These are phyloP conservation scores for Aotearoamyces nothofagi DNA, from an alignment of 2,329 filamentous ascomycete species.

Conservation along the genomic window DNA sequence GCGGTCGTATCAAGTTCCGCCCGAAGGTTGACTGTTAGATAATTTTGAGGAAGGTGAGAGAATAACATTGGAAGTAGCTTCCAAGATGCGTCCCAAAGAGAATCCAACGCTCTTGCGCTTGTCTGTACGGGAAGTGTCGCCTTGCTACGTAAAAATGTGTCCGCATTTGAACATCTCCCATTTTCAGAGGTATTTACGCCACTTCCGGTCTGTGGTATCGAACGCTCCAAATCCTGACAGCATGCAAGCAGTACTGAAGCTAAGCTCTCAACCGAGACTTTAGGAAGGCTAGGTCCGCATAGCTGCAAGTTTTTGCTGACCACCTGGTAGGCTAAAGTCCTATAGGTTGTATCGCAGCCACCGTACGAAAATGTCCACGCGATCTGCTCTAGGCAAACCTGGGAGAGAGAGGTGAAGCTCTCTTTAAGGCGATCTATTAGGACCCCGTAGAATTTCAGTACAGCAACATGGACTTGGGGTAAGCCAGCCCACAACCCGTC, in stretches of 20 bases:
- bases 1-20: constrained; percentile 69
- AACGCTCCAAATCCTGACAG: constrained; percentile 49
- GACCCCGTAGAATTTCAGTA: constrained; percentile 44
- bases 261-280: constrained; percentile 48
- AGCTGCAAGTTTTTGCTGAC: constrained; percentile 40
- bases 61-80: constrained; percentile 48
- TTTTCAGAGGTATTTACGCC: neutral
- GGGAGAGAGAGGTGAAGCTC: constrained; percentile 41
- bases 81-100: constrained; percentile 40
- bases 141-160: constrained; percentile 1
- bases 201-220: neutral
- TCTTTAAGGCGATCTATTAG: constrained; percentile 42
- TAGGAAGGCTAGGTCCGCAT: constrained; percentile 51
- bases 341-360: constrained; percentile 35
- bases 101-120: constrained; percentile 17
- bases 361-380: constrained; percentile 52
- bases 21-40: constrained; percentile 56
- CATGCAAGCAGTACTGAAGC: constrained; percentile 46
- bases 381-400: constrained; percentile 55
- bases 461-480: constrained; percentile 58
- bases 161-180: constrained; percentile 1
- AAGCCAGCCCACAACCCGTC: constrained; percentile 63
- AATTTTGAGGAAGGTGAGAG: constrained; percentile 45
- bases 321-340: constrained; percentile 44
- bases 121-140: no score